Evolutionary conservation across 306 rosid species (phyloP).

Genomic region (Citrullus mucosospermus): DNA sequence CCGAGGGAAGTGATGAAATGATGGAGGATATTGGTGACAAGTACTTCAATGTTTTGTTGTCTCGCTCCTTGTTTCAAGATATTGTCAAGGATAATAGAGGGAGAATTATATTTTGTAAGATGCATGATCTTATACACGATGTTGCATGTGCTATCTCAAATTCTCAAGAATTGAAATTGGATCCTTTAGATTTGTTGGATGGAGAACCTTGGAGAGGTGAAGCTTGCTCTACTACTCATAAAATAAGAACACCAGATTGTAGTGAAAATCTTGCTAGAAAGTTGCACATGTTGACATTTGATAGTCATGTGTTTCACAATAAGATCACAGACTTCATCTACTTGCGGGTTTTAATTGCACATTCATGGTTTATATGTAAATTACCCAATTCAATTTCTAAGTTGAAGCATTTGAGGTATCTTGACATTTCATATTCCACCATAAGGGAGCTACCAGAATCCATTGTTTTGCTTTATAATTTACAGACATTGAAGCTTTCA

Average conservation of each 20-base stretch:
- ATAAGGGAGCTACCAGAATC: conserved; percentile 3
- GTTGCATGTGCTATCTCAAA: conserved; percentile 5
- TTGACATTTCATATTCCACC: not conserved
- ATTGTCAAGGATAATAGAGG: not conserved
- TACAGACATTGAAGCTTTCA: conserved; percentile 3
- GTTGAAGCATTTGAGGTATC: conserved; percentile 10
- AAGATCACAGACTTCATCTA: not conserved
- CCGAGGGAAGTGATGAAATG: not conserved
- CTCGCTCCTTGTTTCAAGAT: conserved; percentile 9
- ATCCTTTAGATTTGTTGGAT: not conserved
- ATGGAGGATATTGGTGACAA: conserved; percentile 9
- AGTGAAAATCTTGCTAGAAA: not conserved
- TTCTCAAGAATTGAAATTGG: not conserved
- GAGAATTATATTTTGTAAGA: not conserved
- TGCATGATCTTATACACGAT: conserved; percentile 15
- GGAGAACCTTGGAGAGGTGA: not conserved
- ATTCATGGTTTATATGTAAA: not conserved
- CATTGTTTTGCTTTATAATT: not conserved
- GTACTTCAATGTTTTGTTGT: conserved; percentile 5
- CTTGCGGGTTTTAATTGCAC: conserved; percentile 2
- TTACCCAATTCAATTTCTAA: not conserved
- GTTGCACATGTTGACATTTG: not conserved
- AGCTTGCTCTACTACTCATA: not conserved
- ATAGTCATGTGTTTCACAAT: not conserved
- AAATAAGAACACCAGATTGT: not conserved